Percentiles rank a stretch among this genome's conserved stretches.
Conservation (phyloP, 2,329 filamentous ascomycete genomes). For the Myriosclerotinia duriaeana region DNA sequence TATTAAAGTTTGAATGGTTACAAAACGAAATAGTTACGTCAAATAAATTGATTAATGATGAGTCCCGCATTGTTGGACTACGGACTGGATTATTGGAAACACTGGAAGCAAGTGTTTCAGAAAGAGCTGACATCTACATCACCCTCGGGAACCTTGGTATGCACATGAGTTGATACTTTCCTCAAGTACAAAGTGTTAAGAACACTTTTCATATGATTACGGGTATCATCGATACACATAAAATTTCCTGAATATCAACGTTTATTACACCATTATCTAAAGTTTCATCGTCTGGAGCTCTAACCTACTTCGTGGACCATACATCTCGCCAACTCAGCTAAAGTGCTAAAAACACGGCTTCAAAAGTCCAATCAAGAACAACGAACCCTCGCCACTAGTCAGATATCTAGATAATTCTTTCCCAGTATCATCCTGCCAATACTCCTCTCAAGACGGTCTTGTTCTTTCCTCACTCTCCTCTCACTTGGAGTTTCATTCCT, state of each 20-base stretch:
- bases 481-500: neutral
- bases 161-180: neutral
- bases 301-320: neutral
- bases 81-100: too few relatives aligned
- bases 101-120: too few relatives aligned
- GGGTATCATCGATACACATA: neutral
- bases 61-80: too few relatives aligned
- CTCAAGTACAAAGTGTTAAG: neutral
- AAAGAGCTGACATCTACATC: too few relatives aligned
- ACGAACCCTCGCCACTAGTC: neutral
- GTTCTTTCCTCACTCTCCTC: neutral
- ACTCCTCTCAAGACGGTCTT: neutral
- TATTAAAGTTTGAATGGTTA: too few relatives aligned
- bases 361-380: too few relatives aligned
- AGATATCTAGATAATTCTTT: neutral
- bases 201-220: neutral
- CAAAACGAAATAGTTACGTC: too few relatives aligned
- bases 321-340: neutral
- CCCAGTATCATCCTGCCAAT: neutral
- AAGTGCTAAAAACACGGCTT: neutral
- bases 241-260: conserved; percentile 1
- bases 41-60: too few relatives aligned
- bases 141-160: too few relatives aligned
- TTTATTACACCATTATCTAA: neutral
- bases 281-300: neutral